phyloP scores from a whole-genome alignment of 768 basidiomycete genomes.

The Hypholoma fasciculare region DNA sequence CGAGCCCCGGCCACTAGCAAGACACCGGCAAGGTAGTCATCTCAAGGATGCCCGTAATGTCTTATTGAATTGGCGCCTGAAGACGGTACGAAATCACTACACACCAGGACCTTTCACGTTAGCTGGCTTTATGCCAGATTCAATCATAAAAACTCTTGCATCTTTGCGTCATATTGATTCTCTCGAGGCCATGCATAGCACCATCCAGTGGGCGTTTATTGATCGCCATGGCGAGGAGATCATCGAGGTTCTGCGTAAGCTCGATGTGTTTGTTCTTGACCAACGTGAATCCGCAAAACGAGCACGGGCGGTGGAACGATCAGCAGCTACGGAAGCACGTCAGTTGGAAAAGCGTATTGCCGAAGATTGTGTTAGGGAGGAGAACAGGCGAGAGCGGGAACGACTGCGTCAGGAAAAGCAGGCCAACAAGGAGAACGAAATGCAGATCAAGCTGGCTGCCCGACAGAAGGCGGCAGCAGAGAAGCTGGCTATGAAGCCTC shows the following conservation, averaged over 20 bases:
- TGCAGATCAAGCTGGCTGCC: constrained; percentile 1
- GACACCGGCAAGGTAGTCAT: constrained; percentile 7
- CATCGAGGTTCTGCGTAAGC: background rate
- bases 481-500: background rate
- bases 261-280: background rate
- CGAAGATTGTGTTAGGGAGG: background rate
- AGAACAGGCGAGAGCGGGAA: background rate
- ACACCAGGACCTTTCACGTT: constrained; percentile 10
- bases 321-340: background rate
- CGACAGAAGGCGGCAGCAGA: constrained; percentile 5
- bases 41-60: constrained; percentile 13
- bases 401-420: constrained; percentile 1
- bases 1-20: constrained; percentile 8
- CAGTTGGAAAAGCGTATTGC: background rate
- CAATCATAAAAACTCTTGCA: constrained; percentile 23
- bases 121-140: constrained; percentile 24
- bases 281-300: background rate
- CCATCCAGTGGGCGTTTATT: background rate
- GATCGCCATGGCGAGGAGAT: constrained; percentile 8
- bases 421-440: constrained; percentile 7
- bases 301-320: background rate
- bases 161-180: background rate
- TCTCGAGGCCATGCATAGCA: background rate
- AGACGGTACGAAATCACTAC: background rate
- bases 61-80: constrained; percentile 15